These are phyloP conservation scores for Aegilops sharonensis DNA, from an alignment of 176 grass and related monocot species.

Conservation along the genomic window DNA sequence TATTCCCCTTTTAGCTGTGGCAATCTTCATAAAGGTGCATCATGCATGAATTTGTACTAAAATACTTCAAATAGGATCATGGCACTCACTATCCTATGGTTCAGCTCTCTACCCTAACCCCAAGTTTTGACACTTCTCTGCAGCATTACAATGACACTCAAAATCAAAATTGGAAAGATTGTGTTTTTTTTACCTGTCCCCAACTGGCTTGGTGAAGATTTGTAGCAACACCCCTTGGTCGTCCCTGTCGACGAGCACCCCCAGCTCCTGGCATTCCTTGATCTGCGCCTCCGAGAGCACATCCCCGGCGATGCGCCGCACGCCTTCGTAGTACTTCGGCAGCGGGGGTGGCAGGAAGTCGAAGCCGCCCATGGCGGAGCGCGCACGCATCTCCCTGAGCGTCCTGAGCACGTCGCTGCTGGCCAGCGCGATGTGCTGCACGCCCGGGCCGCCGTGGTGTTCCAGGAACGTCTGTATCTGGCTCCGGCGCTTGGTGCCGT, in stretches of 20 bases:
- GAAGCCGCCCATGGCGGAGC: constrained; percentile 63
- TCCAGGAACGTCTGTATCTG: constrained; percentile 97
- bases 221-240: constrained; percentile 93
- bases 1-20: not conserved
- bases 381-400: constrained; percentile 67
- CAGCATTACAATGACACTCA: not conserved
- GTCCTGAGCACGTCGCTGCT: constrained; percentile 68
- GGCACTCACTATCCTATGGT: not conserved
- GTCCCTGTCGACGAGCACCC: constrained; percentile 89
- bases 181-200: constrained; percentile 63
- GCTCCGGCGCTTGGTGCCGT: constrained; percentile 93
- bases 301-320: constrained; percentile 64
- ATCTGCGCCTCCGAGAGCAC: constrained; percentile 80
- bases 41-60: constrained; percentile 16
- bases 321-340: constrained; percentile 68
- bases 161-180: no score
- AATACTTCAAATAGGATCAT: constrained; percentile 11
- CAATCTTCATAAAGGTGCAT: constrained; percentile 24
- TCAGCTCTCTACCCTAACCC: not conserved
- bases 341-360: constrained; percentile 68
- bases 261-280: constrained; percentile 78
- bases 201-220: constrained; percentile 93
- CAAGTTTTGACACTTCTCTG: not conserved
- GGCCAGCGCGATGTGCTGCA: constrained; percentile 94
- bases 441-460: constrained; percentile 78